Percentiles rank a stretch among this genome's conserved stretches.
phyloP scores from a whole-genome alignment of 306 rosid genomes.

The Herpetospermum pedunculosum region DNA sequence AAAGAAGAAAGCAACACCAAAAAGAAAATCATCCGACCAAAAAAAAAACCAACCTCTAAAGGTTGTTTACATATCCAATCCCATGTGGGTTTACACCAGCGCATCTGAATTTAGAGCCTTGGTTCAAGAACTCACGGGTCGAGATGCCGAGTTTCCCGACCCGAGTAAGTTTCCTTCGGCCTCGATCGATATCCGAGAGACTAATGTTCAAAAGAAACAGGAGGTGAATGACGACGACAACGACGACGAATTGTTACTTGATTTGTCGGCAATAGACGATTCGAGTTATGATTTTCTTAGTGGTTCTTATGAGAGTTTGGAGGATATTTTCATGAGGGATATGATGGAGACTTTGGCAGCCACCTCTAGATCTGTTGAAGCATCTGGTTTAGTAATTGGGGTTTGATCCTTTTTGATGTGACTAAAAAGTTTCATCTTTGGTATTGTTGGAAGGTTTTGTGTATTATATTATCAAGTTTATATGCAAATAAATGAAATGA shows the following conservation, averaged over 20 bases:
- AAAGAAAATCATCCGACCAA: background rate
- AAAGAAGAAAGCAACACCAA: conserved; percentile 15
- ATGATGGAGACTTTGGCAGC: too few species aligned
- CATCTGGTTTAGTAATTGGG: too few species aligned
- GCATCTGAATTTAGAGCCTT: conserved; percentile 69
- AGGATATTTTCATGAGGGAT: background rate
- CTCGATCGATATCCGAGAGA: background rate
- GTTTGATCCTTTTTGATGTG: too few species aligned
- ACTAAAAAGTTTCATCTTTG: too few species aligned
- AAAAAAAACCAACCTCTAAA: conserved; percentile 33
- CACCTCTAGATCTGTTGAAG: too few species aligned
- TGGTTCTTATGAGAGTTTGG: background rate
- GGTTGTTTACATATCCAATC: conserved; percentile 72
- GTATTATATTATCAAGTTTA: too few species aligned
- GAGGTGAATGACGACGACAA: background rate
- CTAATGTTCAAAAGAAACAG: background rate
- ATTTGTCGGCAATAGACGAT: background rate
- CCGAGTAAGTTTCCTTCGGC: conserved; percentile 22
- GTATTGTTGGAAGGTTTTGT: too few species aligned
- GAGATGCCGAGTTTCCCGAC: conserved; percentile 50
- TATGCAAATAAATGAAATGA: too few species aligned
- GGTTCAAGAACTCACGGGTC: conserved; percentile 74
- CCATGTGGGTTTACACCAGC: conserved; percentile 54
- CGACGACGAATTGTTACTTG: background rate
- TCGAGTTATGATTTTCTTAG: background rate